These are phyloP conservation scores for Citrus maxima DNA, from an alignment of 345 rosid genomes.

Conservation along the genomic window DNA sequence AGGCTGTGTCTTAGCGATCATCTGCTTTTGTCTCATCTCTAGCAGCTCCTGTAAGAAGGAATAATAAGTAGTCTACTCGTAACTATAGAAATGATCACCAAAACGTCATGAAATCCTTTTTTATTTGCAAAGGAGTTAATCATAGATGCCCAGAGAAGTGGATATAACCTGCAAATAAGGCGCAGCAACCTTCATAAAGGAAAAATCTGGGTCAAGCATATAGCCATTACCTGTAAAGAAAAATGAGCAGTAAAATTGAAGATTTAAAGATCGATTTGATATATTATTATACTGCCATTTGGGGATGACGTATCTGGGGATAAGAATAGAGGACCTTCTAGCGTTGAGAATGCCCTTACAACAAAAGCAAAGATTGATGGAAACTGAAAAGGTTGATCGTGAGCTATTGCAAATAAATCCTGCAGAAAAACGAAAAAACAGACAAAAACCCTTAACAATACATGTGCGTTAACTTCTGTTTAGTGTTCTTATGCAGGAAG, in stretches of 20 bases:
- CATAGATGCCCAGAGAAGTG: background rate
- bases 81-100: background rate
- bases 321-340: slow-evolving; percentile 55
- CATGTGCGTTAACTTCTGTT: background rate
- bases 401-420: slow-evolving; percentile 95
- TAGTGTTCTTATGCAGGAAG: background rate
- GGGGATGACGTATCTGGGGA: background rate
- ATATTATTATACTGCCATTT: background rate
- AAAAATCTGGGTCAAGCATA: slow-evolving; percentile 77
- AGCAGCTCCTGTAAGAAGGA: slow-evolving; percentile 65
- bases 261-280: background rate
- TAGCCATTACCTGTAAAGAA: slow-evolving; percentile 70
- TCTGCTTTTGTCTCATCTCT: slow-evolving; percentile 50
- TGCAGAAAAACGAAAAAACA: slow-evolving; percentile 24
- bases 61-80: background rate
- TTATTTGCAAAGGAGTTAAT: background rate
- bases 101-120: background rate
- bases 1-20: slow-evolving; percentile 45
- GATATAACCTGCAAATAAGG: slow-evolving; percentile 80
- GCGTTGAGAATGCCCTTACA: slow-evolving; percentile 87
- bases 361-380: slow-evolving; percentile 92
- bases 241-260: background rate
- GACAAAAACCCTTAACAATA: background rate
- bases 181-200: slow-evolving; percentile 81
- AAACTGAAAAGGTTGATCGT: slow-evolving; percentile 89